These are phyloP conservation scores for Backusella circina DNA, from an alignment of 192 early-diverging fungal genomes.

Conservation along the genomic window DNA sequence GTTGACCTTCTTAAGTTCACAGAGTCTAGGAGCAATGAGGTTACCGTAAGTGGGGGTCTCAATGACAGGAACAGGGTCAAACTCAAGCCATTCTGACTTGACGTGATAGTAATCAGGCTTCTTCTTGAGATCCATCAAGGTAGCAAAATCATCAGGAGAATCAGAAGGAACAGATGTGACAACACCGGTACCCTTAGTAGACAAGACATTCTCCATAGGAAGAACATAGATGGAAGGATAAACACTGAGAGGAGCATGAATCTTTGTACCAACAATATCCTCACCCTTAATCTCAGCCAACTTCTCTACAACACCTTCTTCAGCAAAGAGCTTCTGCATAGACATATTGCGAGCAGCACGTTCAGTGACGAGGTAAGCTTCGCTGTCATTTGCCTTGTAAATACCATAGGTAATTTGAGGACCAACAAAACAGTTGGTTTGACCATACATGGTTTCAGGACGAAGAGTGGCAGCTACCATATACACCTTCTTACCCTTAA, in stretches of 20 bases:
- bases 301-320: slow-evolving; percentile 63
- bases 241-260: slow-evolving; percentile 81
- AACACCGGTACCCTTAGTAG: slow-evolving; percentile 97
- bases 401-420: slow-evolving; percentile 90
- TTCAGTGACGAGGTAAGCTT: slow-evolving; percentile 88
- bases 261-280: slow-evolving; percentile 82
- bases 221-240: slow-evolving; percentile 86
- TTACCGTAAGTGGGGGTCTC: slow-evolving; percentile 82
- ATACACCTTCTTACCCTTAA: slow-evolving; percentile 78
- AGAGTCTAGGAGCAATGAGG: slow-evolving; percentile 78
- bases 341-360: slow-evolving; percentile 98
- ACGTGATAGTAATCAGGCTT: slow-evolving; percentile 93
- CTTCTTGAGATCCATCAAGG: slow-evolving; percentile 90
- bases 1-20: slow-evolving; percentile 91
- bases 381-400: slow-evolving; percentile 70
- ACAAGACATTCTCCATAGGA: slow-evolving; percentile 95
- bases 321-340: slow-evolving; percentile 80
- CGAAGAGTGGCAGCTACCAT: slow-evolving; percentile 94
- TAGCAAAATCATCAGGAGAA: slow-evolving; percentile 94
- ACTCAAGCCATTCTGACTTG: slow-evolving; percentile 82
- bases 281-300: slow-evolving; percentile 75
- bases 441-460: slow-evolving; percentile 99
- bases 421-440: slow-evolving; percentile 98
- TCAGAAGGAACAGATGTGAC: slow-evolving; percentile 99
- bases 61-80: slow-evolving; percentile 84